Conservation (phyloP, 106 monocot genomes). For the Acorus gramineus region DNA sequence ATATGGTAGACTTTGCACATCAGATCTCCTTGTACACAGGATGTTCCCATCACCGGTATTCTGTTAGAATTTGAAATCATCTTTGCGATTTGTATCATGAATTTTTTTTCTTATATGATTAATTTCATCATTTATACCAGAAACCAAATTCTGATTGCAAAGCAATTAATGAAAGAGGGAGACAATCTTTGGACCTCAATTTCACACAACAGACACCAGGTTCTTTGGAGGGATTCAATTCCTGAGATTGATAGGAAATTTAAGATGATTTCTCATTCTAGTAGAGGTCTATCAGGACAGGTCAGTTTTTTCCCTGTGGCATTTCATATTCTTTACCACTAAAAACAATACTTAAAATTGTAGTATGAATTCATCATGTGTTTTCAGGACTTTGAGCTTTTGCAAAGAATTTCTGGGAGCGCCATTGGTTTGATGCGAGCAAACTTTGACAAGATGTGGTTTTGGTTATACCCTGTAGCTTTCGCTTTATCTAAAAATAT, state of each 20-base stretch:
- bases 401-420: constrained; percentile 71
- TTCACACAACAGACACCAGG: constrained; percentile 33
- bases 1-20: constrained; percentile 53
- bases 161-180: constrained; percentile 46
- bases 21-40: constrained; percentile 75
- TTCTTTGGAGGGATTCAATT: constrained; percentile 62
- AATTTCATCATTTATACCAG: constrained; percentile 13
- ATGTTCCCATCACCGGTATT: constrained; percentile 84
- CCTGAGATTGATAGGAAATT: constrained; percentile 71
- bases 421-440: constrained; percentile 48
- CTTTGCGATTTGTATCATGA: background rate
- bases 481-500: constrained; percentile 44
- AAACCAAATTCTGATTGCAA: constrained; percentile 70
- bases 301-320: constrained; percentile 15
- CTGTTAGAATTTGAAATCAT: background rate
- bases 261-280: constrained; percentile 55
- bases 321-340: too few relatives aligned
- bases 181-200: constrained; percentile 61
- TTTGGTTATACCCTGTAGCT: constrained; percentile 85
- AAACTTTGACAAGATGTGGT: constrained; percentile 78
- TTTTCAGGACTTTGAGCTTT: constrained; percentile 74
- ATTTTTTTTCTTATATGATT: constrained; percentile 4
- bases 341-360: too few relatives aligned
- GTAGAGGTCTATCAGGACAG: constrained; percentile 65
- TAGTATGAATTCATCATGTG: too few relatives aligned